A percentile compares a stretch with the other conserved stretches of the same genome.
phyloP scores from a whole-genome alignment of 805 yeast genomes.

The Candida koratica region DNA sequence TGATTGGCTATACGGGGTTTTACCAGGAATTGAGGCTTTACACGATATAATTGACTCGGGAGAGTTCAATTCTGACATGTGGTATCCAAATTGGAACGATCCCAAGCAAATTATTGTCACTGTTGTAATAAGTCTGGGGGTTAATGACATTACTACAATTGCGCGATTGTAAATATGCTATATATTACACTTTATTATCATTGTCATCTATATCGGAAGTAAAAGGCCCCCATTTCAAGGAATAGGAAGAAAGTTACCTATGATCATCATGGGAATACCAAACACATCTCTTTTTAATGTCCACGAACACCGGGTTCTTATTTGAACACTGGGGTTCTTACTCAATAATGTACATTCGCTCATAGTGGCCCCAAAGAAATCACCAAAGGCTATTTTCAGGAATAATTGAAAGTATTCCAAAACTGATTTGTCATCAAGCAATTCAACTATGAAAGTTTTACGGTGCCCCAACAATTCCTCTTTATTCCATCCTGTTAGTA shows the following conservation, averaged over 20 bases:
- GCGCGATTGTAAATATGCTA: no score
- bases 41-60: constrained; percentile 74
- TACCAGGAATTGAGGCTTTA: constrained; percentile 28
- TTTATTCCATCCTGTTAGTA: constrained; percentile 84
- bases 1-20: constrained; percentile 29
- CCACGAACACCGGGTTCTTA: constrained; percentile 84
- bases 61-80: constrained; percentile 91
- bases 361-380: constrained; percentile 82
- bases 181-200: no score
- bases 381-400: constrained; percentile 83
- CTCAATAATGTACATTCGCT: constrained; percentile 77
- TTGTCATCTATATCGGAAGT: no score
- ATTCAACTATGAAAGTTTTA: constrained; percentile 70
- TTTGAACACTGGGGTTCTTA: constrained; percentile 45
- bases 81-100: constrained; percentile 88
- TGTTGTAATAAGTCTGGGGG: constrained; percentile 37
- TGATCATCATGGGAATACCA: constrained; percentile 95
- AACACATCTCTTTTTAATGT: constrained; percentile 92
- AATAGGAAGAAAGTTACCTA: constrained; percentile 89
- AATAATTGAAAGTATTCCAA: constrained; percentile 85
- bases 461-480: constrained; percentile 59
- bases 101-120: constrained; percentile 66
- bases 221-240: constrained; percentile 30
- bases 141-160: constrained; percentile 13
- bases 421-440: constrained; percentile 83